These are phyloP conservation scores for Pelargonium fulgidum DNA, from an alignment of 441 rosid genomes.

Conservation along the genomic window DNA sequence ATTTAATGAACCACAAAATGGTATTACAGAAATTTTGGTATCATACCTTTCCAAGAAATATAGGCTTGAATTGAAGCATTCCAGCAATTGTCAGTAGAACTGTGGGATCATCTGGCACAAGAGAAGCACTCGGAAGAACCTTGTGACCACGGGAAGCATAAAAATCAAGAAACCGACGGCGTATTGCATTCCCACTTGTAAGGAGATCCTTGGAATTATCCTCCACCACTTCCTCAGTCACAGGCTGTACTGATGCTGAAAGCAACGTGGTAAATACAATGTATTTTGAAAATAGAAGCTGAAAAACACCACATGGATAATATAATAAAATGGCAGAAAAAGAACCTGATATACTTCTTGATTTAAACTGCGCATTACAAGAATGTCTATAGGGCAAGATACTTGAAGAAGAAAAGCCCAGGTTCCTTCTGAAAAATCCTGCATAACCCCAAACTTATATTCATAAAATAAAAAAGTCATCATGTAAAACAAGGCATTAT, in stretches of 20 bases:
- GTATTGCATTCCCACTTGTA: constrained; percentile 70
- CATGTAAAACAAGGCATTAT: not conserved
- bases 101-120: constrained; percentile 91
- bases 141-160: constrained; percentile 85
- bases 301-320: constrained; percentile 15
- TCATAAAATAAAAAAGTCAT: not conserved
- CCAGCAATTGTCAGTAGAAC: constrained; percentile 92
- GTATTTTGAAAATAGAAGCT: constrained; percentile 20
- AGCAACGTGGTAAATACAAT: constrained; percentile 25
- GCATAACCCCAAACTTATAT: constrained; percentile 22
- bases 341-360: constrained; percentile 53
- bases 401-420: constrained; percentile 26
- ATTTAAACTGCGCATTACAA: constrained; percentile 20
- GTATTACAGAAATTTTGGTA: constrained; percentile 7
- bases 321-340: constrained; percentile 20
- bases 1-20: not conserved
- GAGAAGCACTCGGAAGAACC: constrained; percentile 82
- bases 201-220: constrained; percentile 35
- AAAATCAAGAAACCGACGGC: constrained; percentile 70
- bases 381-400: constrained; percentile 25
- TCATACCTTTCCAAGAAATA: constrained; percentile 78
- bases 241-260: constrained; percentile 65
- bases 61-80: constrained; percentile 93
- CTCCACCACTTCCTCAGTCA: constrained; percentile 46
- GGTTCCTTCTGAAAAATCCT: constrained; percentile 41